phyloP scores from a whole-genome alignment of 179 eudicot species.

The Gypsophila paniculata region DNA sequence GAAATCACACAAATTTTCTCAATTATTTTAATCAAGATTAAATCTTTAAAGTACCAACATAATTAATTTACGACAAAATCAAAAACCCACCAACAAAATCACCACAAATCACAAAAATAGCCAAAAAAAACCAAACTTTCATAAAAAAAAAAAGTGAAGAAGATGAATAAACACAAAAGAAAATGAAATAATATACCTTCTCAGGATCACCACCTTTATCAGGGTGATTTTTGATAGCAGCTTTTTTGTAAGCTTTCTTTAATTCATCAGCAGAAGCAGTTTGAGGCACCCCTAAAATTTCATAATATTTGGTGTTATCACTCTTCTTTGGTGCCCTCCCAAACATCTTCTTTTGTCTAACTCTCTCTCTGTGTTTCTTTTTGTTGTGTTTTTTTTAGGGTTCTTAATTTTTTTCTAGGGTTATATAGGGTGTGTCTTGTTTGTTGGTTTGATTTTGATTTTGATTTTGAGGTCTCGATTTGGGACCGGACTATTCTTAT shows the following conservation, averaged over 20 bases:
- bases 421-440: background rate
- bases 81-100: background rate
- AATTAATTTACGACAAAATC: background rate
- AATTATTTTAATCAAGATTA: no score
- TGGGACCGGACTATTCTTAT: no score
- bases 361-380: background rate
- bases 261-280: slow-evolving; percentile 38
- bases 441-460: background rate
- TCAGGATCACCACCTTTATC: slow-evolving; percentile 49
- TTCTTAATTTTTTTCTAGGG: background rate
- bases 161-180: no score
- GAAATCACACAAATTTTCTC: background rate
- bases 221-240: slow-evolving; percentile 43
- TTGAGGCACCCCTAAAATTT: slow-evolving; percentile 30
- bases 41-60: background rate
- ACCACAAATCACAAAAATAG: background rate
- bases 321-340: slow-evolving; percentile 43
- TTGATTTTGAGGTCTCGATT: background rate
- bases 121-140: no score
- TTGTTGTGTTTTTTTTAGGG: background rate
- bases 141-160: background rate
- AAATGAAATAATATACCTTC: no score
- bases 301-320: slow-evolving; percentile 32
- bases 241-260: slow-evolving; percentile 39
- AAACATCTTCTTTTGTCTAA: slow-evolving; percentile 28